Percentiles rank a stretch among this genome's conserved stretches.
These are phyloP conservation scores for Mortierella polycephala DNA, from an alignment of 371 early-diverging fungal species.

Conservation along the genomic window DNA sequence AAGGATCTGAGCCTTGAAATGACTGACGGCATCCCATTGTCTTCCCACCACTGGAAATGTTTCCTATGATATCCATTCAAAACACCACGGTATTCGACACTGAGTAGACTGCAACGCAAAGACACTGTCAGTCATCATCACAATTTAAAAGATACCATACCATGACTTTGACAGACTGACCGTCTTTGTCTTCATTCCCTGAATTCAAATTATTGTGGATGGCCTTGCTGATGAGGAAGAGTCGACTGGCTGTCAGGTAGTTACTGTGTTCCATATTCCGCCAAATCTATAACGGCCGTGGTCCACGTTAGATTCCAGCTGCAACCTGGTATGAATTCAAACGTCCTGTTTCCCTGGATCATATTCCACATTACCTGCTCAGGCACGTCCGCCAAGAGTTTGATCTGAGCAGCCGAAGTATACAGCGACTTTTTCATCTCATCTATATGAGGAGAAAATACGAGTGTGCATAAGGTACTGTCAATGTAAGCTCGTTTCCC, in stretches of 20 bases:
- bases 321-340: too few relatives aligned
- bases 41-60: conserved; percentile 85
- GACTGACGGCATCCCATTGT: conserved; percentile 88
- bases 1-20: conserved; percentile 78
- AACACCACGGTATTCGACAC: background rate
- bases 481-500: too few relatives aligned
- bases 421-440: conserved; percentile 68
- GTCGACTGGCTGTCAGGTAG: conserved; percentile 76
- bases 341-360: too few relatives aligned
- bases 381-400: conserved; percentile 86
- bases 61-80: conserved; percentile 48
- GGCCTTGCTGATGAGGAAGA: conserved; percentile 74
- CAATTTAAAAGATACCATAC: conserved; percentile 18
- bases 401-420: conserved; percentile 80
- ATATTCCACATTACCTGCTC: conserved; percentile 70
- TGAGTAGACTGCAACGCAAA: background rate
- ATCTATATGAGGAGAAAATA: conserved; percentile 52
- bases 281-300: conserved; percentile 66
- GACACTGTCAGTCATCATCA: too few relatives aligned
- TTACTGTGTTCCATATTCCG: conserved; percentile 75
- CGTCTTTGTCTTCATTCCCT: conserved; percentile 44
- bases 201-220: conserved; percentile 73
- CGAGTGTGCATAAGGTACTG: too few relatives aligned
- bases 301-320: conserved; percentile 7
- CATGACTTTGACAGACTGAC: conserved; percentile 33